A percentile compares a stretch with the other conserved stretches of the same genome.
Evolutionary conservation across 2,329 filamentous ascomycete species (phyloP).

Genomic region (Hypoxylon sp.): DNA sequence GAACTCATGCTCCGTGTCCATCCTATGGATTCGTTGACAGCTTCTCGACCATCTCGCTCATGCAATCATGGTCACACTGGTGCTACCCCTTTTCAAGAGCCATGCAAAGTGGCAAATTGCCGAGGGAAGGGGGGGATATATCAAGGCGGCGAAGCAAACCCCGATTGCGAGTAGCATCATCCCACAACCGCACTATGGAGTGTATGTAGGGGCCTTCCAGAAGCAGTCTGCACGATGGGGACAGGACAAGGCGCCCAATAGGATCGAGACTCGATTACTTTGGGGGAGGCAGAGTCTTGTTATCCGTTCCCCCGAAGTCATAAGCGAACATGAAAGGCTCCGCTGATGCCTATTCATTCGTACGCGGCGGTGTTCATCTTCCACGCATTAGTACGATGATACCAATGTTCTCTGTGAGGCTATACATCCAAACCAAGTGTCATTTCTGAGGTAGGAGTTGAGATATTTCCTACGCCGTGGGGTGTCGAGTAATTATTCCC

Average conservation of each 20-base stretch:
- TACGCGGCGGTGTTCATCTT: constrained; percentile 27
- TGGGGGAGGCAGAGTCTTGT: constrained; percentile 36
- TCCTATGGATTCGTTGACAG: constrained; percentile 17
- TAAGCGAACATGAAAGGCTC: constrained; percentile 13
- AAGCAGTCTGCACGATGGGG: constrained; percentile 13
- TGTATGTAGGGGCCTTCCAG: constrained; percentile 7
- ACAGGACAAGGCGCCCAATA: constrained; percentile 28
- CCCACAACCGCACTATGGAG: constrained; percentile 3
- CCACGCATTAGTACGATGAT: constrained; percentile 15
- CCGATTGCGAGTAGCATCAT: constrained; percentile 16
- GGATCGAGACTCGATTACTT: constrained; percentile 22
- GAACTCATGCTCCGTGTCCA: constrained; percentile 5
- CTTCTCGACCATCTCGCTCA: constrained; percentile 16
- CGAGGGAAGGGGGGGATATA: constrained; percentile 25
- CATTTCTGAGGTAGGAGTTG: constrained; percentile 15
- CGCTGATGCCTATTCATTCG: constrained; percentile 25
- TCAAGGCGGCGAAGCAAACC: constrained; percentile 40
- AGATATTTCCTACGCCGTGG: constrained; percentile 6
- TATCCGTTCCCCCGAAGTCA: constrained; percentile 26
- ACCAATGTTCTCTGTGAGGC: constrained; percentile 11
- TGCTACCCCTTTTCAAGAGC: constrained; percentile 20
- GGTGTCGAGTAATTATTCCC: constrained; percentile 22
- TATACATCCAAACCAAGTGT: constrained; percentile 29
- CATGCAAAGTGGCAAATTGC: constrained; percentile 24
- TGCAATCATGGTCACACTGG: constrained; percentile 19